Conservation (phyloP, 306 rosid genomes). For the Comarum palustre region DNA sequence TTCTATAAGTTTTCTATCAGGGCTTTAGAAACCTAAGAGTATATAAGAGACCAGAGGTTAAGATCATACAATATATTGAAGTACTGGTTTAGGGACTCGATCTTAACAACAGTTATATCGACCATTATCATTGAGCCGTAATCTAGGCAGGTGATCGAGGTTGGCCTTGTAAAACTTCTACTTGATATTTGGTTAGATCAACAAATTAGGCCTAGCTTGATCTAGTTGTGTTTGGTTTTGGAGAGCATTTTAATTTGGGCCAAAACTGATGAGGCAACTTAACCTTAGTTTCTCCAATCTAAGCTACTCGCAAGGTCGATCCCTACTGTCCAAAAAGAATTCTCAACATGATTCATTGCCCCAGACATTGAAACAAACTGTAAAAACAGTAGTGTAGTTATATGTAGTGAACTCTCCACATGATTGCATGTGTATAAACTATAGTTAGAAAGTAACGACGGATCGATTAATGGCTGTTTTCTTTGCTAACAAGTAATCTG, state of each 20-base stretch:
- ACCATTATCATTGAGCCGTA: not conserved
- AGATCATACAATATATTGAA: too few relatives aligned
- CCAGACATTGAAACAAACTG: not conserved
- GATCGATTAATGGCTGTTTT: not conserved
- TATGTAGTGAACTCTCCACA: not conserved
- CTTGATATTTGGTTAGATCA: not conserved
- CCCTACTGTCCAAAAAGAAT: not conserved
- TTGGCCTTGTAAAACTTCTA: not conserved
- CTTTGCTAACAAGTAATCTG: not conserved
- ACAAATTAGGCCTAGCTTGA: not conserved
- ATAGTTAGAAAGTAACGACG: not conserved
- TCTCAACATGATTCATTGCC: not conserved
- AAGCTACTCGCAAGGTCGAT: not conserved
- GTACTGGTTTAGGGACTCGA: too few relatives aligned
- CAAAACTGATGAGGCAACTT: not conserved
- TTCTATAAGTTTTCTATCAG: too few relatives aligned
- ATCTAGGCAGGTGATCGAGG: not conserved
- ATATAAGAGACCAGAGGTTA: too few relatives aligned
- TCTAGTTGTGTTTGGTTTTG: not conserved
- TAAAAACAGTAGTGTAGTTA: not conserved
- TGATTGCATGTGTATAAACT: not conserved
- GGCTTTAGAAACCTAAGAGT: too few relatives aligned
- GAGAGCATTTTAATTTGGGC: not conserved
- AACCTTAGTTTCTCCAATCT: not conserved
- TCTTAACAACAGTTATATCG: too few relatives aligned